These are phyloP conservation scores for Cutaneotrichosporon sp. DNA, from an alignment of 1,284 basidiomycete genomes.

Conservation along the genomic window DNA sequence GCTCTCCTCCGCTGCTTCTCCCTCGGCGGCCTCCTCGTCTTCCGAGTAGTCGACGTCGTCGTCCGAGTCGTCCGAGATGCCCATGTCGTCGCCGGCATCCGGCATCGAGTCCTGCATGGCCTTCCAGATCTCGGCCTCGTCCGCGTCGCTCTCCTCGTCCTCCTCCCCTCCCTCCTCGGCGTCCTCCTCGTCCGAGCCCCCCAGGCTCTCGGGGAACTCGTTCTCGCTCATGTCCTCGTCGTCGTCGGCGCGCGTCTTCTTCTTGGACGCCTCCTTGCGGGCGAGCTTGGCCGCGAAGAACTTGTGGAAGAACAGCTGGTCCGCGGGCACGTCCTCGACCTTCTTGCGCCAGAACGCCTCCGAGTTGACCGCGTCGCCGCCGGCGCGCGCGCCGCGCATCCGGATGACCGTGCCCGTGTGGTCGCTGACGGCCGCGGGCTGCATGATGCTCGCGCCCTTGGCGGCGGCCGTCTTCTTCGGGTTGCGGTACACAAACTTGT, in stretches of 20 bases:
- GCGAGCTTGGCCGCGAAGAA: conserved; percentile 60
- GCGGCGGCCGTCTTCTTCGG: conserved; percentile 75
- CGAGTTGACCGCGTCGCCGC: conserved; percentile 58
- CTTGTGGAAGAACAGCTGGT: conserved; percentile 69
- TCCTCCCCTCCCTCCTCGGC: conserved; percentile 36
- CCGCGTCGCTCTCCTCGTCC: conserved; percentile 56
- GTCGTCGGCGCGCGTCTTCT: conserved; percentile 51
- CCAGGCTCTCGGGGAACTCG: conserved; percentile 22
- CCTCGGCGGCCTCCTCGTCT: conserved; percentile 57
- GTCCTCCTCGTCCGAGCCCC: conserved; percentile 38
- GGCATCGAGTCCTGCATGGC: conserved; percentile 83
- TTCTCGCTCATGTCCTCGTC: conserved; percentile 26
- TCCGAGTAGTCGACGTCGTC: conserved; percentile 58
- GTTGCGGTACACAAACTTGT: conserved; percentile 90
- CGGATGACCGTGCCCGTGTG: conserved; percentile 67
- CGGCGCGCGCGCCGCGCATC: conserved; percentile 63
- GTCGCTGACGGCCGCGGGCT: conserved; percentile 74
- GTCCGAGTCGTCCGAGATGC: conserved; percentile 63
- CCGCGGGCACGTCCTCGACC: conserved; percentile 76
- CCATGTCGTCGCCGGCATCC: conserved; percentile 58
- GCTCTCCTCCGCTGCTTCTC: conserved; percentile 39
- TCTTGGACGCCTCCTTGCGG: conserved; percentile 58
- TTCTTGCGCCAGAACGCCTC: conserved; percentile 74
- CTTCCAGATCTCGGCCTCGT: conserved; percentile 81
- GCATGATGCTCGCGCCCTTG: conserved; percentile 88